Evolutionary conservation across 129 eudicot genomes (phyloP), one percentile per base, ranked within the genome.

Genomic region (Flaveria trinervia): DNA sequence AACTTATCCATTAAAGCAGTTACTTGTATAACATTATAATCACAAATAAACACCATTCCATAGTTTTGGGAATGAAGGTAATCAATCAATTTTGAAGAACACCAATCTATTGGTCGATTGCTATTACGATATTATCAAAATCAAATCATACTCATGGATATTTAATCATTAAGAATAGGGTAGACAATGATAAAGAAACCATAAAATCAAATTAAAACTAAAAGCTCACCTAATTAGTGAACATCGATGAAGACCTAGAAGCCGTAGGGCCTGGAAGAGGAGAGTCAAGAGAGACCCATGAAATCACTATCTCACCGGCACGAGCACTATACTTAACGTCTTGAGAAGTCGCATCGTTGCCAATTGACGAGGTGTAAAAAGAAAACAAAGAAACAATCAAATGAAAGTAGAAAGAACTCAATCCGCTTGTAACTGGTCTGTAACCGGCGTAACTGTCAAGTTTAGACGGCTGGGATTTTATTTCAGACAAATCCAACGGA

Each of bases 251-350:
- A 23, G 98, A 89, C 7, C 87, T 90, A 77, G 89, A 81, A 84
- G 89, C 86, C 90, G 97, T 87, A 75, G 97, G 98, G 83, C 93
- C 89, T 45, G 97, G 84, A 72, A 93, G 98, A 33, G 98, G 98
- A 30, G 96, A 91, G 46, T 88, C 30, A 26, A 26, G 30, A 26
- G 30, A 1, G 93, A 15, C 85, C 96, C 89, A 88, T 88, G 55
- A 83, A 77, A 70, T 88, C 89, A 72, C 70, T 82, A 25, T 77
- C 90, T 72, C 80, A 28, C 25, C 85, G 30, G 51, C 18, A 68
- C 45, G 79, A 50, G 76, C 69, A 77, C 44, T 75, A 80, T 65
- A 73, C 30, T 70, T 73, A 77, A 20, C 75, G 25, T 87, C 89
- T 45, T 67, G 79, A 68, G 85, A 84, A 76, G 71, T 73, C 72